These are phyloP conservation scores for Phytophthora boehmeriae DNA, from an alignment of 352 stramenopile genomes.

Conservation along the genomic window DNA sequence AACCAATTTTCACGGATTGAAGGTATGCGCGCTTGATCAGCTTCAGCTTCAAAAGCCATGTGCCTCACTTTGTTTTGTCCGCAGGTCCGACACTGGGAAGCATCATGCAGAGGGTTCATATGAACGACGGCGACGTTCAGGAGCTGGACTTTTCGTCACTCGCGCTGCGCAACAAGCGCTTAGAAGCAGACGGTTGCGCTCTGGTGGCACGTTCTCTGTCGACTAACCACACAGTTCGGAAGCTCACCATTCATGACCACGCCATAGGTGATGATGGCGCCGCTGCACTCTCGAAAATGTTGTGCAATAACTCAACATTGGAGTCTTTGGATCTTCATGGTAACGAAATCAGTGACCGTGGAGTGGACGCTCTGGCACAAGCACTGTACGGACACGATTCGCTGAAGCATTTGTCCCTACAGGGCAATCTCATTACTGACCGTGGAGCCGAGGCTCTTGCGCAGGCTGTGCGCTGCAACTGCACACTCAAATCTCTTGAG, in stretches of 20 bases:
- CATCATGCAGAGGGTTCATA: constrained; percentile 56
- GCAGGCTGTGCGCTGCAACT: constrained; percentile 68
- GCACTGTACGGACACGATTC: constrained; percentile 79
- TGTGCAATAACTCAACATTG: constrained; percentile 71
- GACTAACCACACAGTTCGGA: constrained; percentile 63
- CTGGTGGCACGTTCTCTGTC: constrained; percentile 72
- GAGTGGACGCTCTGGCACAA: constrained; percentile 60
- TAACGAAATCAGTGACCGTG: constrained; percentile 73
- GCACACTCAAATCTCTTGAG: constrained; percentile 61
- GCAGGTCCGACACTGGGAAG: constrained; percentile 58
- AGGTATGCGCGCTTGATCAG: constrained; percentile 20
- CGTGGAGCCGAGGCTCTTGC: constrained; percentile 52
- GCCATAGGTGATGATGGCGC: constrained; percentile 69
- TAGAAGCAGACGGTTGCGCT: constrained; percentile 55
- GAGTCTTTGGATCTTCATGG: constrained; percentile 71
- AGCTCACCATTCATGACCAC: constrained; percentile 73
- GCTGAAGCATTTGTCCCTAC: constrained; percentile 57
- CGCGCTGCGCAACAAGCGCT: constrained; percentile 55
- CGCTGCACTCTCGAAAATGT: constrained; percentile 68
- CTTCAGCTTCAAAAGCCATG: constrained; percentile 4
- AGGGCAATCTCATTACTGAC: constrained; percentile 71
- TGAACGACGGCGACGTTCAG: constrained; percentile 66
- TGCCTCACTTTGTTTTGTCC: constrained; percentile 9
- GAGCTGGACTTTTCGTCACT: constrained; percentile 79
- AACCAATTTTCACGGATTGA: constrained; percentile 11